Evolutionary conservation across 2,329 filamentous ascomycete genomes (phyloP).

Genomic region (Fusarium nygamai): DNA sequence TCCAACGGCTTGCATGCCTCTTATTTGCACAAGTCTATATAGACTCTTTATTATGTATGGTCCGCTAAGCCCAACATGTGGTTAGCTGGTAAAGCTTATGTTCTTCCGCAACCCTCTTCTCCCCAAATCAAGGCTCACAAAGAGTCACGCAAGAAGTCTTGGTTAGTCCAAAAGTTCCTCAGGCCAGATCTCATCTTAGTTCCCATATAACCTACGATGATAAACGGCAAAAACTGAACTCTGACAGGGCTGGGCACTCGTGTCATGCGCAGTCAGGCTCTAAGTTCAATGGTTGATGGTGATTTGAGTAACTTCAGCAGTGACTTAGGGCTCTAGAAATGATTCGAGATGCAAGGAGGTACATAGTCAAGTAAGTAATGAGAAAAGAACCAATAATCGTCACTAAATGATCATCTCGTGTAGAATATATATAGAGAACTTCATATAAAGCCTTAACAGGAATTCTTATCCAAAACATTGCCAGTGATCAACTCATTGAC

Average conservation of each 20-base stretch:
- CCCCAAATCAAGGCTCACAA: not conserved
- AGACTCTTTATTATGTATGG: no score
- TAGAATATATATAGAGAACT: no score
- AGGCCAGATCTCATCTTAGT: not conserved
- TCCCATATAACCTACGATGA: not conserved
- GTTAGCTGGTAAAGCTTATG: not conserved
- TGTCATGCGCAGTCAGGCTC: not conserved
- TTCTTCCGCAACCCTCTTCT: not conserved
- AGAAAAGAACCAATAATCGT: no score
- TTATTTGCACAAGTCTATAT: not conserved
- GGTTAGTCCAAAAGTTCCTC: not conserved
- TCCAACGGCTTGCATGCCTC: not conserved
- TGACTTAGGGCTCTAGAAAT: no score
- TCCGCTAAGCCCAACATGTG: not conserved
- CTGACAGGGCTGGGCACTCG: no score
- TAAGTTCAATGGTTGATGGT: not conserved
- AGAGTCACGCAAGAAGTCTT: not conserved
- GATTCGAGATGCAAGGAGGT: not conserved
- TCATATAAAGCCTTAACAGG: no score
- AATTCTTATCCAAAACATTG: no score
- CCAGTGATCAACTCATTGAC: no score
- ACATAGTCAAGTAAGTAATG: no score
- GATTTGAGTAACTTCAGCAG: not conserved
- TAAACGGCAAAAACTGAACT: not conserved
- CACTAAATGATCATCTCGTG: no score